Base-by-base conservation (phyloP, 1,139 yeast species). In the Kurtzmaniella quercitrusa region DNA sequence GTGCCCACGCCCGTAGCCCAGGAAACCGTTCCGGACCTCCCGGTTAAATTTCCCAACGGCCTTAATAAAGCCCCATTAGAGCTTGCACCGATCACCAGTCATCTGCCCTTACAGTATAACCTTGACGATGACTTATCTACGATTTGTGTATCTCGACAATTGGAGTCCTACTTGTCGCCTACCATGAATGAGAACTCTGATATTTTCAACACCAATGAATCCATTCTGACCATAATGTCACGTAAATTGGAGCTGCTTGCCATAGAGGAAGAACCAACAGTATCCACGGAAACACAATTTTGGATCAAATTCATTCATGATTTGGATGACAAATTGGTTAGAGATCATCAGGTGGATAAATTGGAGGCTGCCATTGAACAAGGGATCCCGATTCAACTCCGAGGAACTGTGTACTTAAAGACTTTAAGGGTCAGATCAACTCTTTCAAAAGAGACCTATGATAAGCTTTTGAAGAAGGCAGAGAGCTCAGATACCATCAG, bases 181-280 rank as follows among this genome's bases (percentile, higher is more conserved):
- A 54, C 48, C 27, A 59, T 68, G 63, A 67, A 68, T 47, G 73
- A 71, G 46, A 55, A 60, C 18, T 63, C 70, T 5, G 76, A 70
- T 38, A 54, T 59, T 11, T 62, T 64, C 46, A 48, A 58, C 4
- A 19, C 41, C 3, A 27, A 17, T 23, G 41, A 39, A 25, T 37
- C 31, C 27, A 12, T n/a, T 10, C 37, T 17, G 15, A 18, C n/a
- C 2, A 15, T 43, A 3, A 25, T 43, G 2, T 16, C 31, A 3
- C 37, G 21, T 23, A 43, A 40, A 36, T 21, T 43, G 15, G 43
- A 43, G 19, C 16, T 11, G 6, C 25, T 23, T 14, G 16, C 18
- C 3, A 5, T 9, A 21, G 4, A 25, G 3, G 17, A 18, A 14
- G 9, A 4, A 6, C 21, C 15, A 15, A 16, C n/a, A 25, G 11